Conservation (phyloP, 2,329 filamentous ascomycete genomes). For the Lasiodiplodia gonubiensis region DNA sequence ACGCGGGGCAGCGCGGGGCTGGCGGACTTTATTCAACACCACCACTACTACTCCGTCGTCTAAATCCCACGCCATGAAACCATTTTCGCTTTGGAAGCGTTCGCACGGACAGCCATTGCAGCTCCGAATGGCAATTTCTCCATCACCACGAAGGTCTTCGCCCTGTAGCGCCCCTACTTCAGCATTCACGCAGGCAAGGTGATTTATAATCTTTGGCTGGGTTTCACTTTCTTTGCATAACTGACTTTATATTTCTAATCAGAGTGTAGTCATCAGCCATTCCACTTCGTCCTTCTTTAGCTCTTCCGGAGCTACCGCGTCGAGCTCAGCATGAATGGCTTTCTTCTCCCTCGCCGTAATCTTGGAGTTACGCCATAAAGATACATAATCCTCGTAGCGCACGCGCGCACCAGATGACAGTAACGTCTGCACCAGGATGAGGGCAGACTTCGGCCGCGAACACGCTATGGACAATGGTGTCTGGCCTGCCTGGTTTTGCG, state of each 20-base stretch:
- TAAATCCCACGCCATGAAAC: background rate
- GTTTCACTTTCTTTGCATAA: background rate
- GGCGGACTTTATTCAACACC: background rate
- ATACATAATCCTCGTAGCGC: slow-evolving; percentile 26
- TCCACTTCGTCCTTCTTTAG: background rate
- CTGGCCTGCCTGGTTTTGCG: slow-evolving; percentile 43
- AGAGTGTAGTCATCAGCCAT: background rate
- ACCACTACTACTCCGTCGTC: background rate
- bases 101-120: too few species aligned
- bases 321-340: slow-evolving; percentile 5
- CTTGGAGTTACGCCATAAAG: slow-evolving; percentile 1
- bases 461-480: slow-evolving; percentile 65
- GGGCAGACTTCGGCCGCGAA: slow-evolving; percentile 50
- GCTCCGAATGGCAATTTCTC: too few species aligned
- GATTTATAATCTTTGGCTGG: too few species aligned
- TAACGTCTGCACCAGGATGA: slow-evolving; percentile 40
- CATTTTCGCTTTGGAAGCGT: accelerated
- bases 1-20: slow-evolving; percentile 6
- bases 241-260: background rate
- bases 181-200: background rate
- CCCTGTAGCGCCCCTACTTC: background rate
- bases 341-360: slow-evolving; percentile 11
- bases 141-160: too few species aligned
- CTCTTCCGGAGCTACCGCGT: background rate
- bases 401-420: slow-evolving; percentile 41